A percentile compares a stretch with the other conserved stretches of the same genome.
Evolutionary conservation across 2,329 filamentous ascomycete species (phyloP).

Genomic region (Trichoderma atroviride): DNA sequence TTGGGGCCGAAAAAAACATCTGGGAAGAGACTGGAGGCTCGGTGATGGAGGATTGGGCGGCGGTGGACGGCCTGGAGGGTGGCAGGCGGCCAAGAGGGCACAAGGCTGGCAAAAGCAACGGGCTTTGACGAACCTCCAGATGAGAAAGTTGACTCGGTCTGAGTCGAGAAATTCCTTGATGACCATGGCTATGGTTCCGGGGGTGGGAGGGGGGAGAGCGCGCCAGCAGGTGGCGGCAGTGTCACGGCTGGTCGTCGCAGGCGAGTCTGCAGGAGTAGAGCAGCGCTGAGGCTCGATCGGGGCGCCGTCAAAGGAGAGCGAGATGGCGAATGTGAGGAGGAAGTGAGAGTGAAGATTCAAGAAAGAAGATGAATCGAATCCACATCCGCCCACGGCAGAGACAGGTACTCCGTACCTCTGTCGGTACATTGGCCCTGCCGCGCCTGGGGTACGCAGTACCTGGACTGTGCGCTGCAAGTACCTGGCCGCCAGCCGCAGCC

Average conservation of each 20-base stretch:
- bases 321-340: slow-evolving; percentile 23
- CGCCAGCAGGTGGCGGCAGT: slow-evolving; percentile 40
- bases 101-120: slow-evolving; percentile 9
- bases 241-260: slow-evolving; percentile 33
- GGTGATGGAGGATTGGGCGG: slow-evolving; percentile 7
- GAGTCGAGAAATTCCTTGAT: slow-evolving; percentile 65
- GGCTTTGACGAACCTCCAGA: slow-evolving; percentile 65
- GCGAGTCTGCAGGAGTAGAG: slow-evolving; percentile 24
- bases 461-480: not conserved
- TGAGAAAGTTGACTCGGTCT: slow-evolving; percentile 69
- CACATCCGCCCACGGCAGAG: slow-evolving; percentile 29
- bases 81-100: slow-evolving; percentile 33
- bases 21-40: not conserved
- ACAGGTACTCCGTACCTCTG: slow-evolving; percentile 25
- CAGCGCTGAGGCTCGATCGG: slow-evolving; percentile 21
- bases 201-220: slow-evolving; percentile 27
- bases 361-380: slow-evolving; percentile 31
- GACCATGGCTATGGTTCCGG: slow-evolving; percentile 51
- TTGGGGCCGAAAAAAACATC: not conserved
- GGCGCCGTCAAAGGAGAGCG: slow-evolving; percentile 17
- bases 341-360: slow-evolving; percentile 33
- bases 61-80: slow-evolving; percentile 24
- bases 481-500: not conserved
- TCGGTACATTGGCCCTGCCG: slow-evolving; percentile 25
- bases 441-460: slow-evolving; percentile 18